Base-by-base conservation (phyloP, 441 rosid genomes). In the Gossypium davidsonii region DNA sequence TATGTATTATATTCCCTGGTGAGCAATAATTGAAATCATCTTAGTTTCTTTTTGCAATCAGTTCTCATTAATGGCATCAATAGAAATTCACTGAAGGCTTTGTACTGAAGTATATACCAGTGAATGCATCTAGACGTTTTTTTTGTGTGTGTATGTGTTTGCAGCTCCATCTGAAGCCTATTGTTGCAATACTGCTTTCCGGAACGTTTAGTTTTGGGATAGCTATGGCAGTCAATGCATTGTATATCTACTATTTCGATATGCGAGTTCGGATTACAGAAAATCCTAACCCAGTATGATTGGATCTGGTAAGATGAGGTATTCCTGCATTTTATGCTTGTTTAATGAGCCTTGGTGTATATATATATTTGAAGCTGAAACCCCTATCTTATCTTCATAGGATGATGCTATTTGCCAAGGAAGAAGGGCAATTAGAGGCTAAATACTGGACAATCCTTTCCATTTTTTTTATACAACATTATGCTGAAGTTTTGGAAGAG, bases 201-300 rank as follows among this genome's bases (percentile, higher is more conserved):
- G 83, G 96, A 20, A 83, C 87, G 64, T 61, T 90, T 82, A 92
- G 96, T 70, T 90, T 95, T 59, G 99, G 91, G 55, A 72, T 83
- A 62, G 88, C 96, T 0, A 89, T 88, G 84, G 71, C 87, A 79
- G 68, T 93, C 78, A 93, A 95, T 82, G 83, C 91, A 2, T 73
- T 95, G 75, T 93, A 85, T 64, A 81, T 91, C 69, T 87, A 82
- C 26, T 83, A 80, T 52, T 85, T 77, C 44, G 2, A 81, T 28
- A 82, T 96, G 99, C 86, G 92, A 72, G 81, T 81, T 73, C 90
- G 77, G 44, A 72, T 80, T 52, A 73, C 78, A 9, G 83, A 76
- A 63, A 84, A 79, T 65, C 20, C 86, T 25, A 88, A 62, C 78
- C 83, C 89, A 0, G 97, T 72, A 56, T 91, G 83, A 93, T 15